Evolutionary conservation across 352 stramenopile genomes (phyloP), one percentile per base, ranked within the genome.

Genomic region (Globisporangium solare): DNA sequence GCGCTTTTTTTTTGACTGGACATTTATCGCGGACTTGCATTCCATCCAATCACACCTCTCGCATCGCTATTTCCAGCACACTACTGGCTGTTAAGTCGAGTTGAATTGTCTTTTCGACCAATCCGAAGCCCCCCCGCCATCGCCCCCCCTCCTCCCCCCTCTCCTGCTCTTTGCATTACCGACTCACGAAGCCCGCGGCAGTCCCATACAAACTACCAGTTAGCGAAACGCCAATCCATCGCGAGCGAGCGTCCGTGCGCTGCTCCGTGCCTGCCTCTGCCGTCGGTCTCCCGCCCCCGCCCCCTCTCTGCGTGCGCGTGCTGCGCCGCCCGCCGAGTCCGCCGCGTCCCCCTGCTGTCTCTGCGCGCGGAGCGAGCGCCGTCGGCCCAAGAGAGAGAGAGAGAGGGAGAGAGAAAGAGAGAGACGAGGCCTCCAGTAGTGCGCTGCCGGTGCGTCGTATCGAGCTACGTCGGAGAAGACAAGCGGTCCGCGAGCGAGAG

Each of bases 1-100:
- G 17, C 11, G 48, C 22, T 24, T 15, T 56, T 24, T 15, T 56
- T 55, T 32, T 58, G 51, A 58, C 51, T 58, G 51, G 51, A 43
- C n/a, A 58, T 58, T 58, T 58, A 58, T 58, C 12, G 10, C 2
- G 15, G 10, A 15, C 4, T 5, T 27, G 12, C 10, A 14, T 58
- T 58, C 45, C 6, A 37, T 13, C 56, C 56, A 63, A 51, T 63
- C 5, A 45, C 1, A 37, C n/a, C 12, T 14, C 6, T 1, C 18
- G 8, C 17, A 40, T 11, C 15, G 24, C 24, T 27, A 40, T 21
- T 7, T 2, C 39, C 11, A 12, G 18, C 1, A 7, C 1, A 0
- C 15, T 13, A 62, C n/a, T 43, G 40, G 24, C 1, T 22, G 27
- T 46, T 47, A 58, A 37, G 0, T 0, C 0, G 13, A 2, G 10